Percentiles rank a stretch among this genome's conserved stretches.
These are phyloP conservation scores for Coemansia sp. DNA, from an alignment of 192 early-diverging fungal genomes.

Conservation along the genomic window DNA sequence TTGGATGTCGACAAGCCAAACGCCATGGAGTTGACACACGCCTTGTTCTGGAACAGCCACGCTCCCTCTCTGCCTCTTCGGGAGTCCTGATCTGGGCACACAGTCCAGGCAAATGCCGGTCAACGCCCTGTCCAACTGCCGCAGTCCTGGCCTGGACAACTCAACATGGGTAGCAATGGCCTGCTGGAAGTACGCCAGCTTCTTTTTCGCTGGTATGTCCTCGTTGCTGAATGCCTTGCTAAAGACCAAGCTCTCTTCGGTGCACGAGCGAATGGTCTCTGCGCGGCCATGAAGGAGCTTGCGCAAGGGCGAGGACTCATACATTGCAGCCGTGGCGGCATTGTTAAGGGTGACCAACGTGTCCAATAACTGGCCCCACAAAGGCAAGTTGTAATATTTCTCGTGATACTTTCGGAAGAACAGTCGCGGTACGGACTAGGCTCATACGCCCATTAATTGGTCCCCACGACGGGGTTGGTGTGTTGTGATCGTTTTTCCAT, in stretches of 20 bases:
- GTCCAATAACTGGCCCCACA: too few relatives aligned
- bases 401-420: too few relatives aligned
- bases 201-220: slow-evolving; percentile 37
- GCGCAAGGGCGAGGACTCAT: slow-evolving; percentile 74
- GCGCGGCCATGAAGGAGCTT: slow-evolving; percentile 81
- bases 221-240: slow-evolving; percentile 71
- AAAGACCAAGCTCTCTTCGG: slow-evolving; percentile 74
- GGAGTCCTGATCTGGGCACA: slow-evolving; percentile 61
- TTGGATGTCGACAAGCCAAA: slow-evolving; percentile 82
- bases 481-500: too few relatives aligned
- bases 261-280: slow-evolving; percentile 85
- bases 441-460: too few relatives aligned
- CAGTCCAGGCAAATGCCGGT: slow-evolving; percentile 88
- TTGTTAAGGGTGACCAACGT: too few relatives aligned
- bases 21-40: slow-evolving; percentile 71
- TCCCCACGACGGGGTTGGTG: too few relatives aligned
- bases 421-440: background rate
- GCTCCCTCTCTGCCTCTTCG: slow-evolving; percentile 61
- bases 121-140: slow-evolving; percentile 75
- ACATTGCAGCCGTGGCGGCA: too few relatives aligned
- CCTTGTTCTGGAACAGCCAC: slow-evolving; percentile 77
- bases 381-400: too few relatives aligned
- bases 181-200: slow-evolving; percentile 57
- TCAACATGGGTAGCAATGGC: slow-evolving; percentile 68
- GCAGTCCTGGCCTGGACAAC: slow-evolving; percentile 78